Conservation (phyloP, 2,329 filamentous ascomycete genomes). For the Neofusicoccum kwambonambiense region DNA sequence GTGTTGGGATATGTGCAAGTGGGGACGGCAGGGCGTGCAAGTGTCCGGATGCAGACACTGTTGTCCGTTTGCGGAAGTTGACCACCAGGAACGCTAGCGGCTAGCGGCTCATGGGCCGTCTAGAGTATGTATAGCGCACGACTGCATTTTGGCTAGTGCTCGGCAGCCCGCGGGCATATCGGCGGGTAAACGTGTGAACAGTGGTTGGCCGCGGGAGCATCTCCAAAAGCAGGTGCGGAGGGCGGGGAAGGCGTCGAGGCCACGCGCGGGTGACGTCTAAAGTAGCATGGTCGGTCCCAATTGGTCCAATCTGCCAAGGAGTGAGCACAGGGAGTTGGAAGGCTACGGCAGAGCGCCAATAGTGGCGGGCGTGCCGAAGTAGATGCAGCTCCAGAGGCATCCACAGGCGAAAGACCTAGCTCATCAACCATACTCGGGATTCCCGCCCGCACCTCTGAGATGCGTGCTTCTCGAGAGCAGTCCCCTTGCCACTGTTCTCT, state of each 20-base stretch:
- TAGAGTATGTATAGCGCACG: neutral
- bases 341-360: neutral
- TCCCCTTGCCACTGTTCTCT: no score
- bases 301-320: no score
- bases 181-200: neutral
- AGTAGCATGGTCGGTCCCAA: no score
- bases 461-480: no score
- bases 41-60: neutral
- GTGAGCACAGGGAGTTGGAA: neutral
- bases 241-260: no score
- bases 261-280: no score
- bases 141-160: neutral
- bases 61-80: neutral
- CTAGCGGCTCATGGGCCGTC: neutral
- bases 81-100: neutral
- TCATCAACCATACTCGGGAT: neutral
- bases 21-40: neutral
- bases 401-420: neutral
- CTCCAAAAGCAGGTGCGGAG: neutral
- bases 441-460: neutral
- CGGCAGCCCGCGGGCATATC: neutral
- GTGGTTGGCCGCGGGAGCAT: neutral
- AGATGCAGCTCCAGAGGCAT: neutral
- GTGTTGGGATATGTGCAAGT: neutral
- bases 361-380: neutral